phyloP scores from a whole-genome alignment of 441 rosid species.

The Pelargonium cotyledonis region DNA sequence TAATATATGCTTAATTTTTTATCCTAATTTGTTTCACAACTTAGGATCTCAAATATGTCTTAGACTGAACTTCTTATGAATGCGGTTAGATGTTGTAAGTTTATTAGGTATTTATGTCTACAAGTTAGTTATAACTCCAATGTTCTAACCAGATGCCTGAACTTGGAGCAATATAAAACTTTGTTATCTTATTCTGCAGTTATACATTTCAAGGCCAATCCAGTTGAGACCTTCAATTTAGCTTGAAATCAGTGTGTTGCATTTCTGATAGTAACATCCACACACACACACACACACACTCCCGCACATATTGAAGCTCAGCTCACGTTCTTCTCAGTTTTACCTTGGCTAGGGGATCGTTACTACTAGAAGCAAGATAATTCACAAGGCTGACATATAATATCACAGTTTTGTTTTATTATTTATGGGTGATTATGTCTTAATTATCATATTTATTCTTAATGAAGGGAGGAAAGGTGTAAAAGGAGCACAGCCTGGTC shows the following conservation, averaged over 20 bases:
- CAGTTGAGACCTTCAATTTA: not conserved
- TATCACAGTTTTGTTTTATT: not conserved
- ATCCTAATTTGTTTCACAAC: not conserved
- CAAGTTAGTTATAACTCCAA: not conserved
- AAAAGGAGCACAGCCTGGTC: slow-evolving; percentile 70
- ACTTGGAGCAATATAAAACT: not conserved
- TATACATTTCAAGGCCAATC: not conserved
- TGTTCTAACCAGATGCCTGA: not conserved
- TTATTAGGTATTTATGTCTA: not conserved
- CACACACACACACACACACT: no score
- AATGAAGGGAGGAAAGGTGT: slow-evolving; percentile 62
- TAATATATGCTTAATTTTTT: not conserved
- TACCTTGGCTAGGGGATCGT: not conserved
- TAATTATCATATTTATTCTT: slow-evolving; percentile 13
- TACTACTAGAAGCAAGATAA: no score
- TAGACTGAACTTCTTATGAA: not conserved
- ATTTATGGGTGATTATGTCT: not conserved
- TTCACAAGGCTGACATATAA: not conserved
- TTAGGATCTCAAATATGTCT: not conserved
- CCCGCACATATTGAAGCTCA: not conserved
- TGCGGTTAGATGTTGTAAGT: not conserved
- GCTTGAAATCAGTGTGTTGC: not conserved
- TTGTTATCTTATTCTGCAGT: not conserved
- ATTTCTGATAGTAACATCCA: not conserved
- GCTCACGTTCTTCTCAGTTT: not conserved